Evolutionary conservation across 495 filamentous ascomycete genomes (phyloP).

Genomic region (Podospora bellae-mahoneyi): DNA sequence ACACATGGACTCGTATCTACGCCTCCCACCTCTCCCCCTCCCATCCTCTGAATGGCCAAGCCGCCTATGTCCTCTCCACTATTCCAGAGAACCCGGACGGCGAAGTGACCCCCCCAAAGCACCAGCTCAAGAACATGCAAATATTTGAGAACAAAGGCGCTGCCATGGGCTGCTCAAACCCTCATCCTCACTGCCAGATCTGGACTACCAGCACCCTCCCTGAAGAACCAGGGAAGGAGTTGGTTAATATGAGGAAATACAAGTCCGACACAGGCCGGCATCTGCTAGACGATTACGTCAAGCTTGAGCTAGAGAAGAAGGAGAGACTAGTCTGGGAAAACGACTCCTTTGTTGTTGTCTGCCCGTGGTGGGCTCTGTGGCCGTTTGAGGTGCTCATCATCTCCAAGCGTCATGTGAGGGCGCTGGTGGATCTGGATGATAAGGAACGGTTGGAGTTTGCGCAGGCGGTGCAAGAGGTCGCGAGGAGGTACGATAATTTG

Average conservation of each 20-base stretch:
- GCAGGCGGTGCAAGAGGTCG: constrained; percentile 79
- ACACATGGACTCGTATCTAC: constrained; percentile 89
- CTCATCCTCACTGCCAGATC: constrained; percentile 93
- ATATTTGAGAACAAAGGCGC: constrained; percentile 99
- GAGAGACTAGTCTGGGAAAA: constrained; percentile 90
- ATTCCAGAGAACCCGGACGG: constrained; percentile 42
- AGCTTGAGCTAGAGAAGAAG: constrained; percentile 72
- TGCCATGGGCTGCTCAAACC: constrained; percentile 98
- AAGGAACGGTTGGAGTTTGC: constrained; percentile 69
- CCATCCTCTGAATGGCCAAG: constrained; percentile 58
- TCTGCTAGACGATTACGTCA: constrained; percentile 81
- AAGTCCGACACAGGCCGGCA: constrained; percentile 66
- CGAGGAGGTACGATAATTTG: constrained; percentile 89
- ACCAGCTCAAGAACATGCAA: constrained; percentile 95
- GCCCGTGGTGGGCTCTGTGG: constrained; percentile 97
- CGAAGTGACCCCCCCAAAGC: constrained; percentile 53
- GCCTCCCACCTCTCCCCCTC: constrained; percentile 68
- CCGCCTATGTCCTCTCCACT: constrained; percentile 30
- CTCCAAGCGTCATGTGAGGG: constrained; percentile 71
- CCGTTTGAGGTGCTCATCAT: constrained; percentile 95
- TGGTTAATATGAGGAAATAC: constrained; percentile 74
- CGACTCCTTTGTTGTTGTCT: constrained; percentile 73
- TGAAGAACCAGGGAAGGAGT: constrained; percentile 78
- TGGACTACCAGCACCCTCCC: constrained; percentile 91
- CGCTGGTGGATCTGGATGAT: constrained; percentile 72